A percentile compares a stretch with the other conserved stretches of the same genome.
These are phyloP conservation scores for Arthrobotrys megalospora DNA, from an alignment of 2,329 filamentous ascomycete species.

Conservation along the genomic window DNA sequence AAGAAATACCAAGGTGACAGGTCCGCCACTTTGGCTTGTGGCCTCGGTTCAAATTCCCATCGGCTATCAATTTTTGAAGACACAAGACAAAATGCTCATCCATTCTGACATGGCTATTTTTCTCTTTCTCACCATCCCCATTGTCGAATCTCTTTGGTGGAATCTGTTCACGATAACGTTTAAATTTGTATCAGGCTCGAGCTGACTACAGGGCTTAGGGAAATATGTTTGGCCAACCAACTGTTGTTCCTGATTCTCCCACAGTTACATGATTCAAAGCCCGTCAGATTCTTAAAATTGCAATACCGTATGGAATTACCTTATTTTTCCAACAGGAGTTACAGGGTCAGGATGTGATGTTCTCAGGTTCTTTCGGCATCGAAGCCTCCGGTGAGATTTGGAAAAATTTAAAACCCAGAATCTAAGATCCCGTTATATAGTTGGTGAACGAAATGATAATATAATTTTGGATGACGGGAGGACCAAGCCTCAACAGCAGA, in stretches of 20 bases:
- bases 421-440: conserved; percentile 1
- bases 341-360: not conserved
- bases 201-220: conserved; percentile 39
- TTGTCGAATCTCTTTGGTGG: not conserved
- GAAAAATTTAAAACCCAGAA: not conserved
- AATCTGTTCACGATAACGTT: conserved; percentile 5
- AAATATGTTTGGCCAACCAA: conserved; percentile 44
- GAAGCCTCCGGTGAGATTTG: conserved; percentile 35
- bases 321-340: not conserved
- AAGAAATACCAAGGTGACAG: conserved; percentile 40
- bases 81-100: conserved; percentile 14
- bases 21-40: conserved; percentile 33
- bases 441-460: conserved; percentile 8
- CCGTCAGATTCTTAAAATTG: conserved; percentile 23
- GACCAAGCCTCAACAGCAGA: conserved; percentile 14
- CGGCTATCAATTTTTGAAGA: conserved; percentile 40
- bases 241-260: conserved; percentile 2
- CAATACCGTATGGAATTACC: not conserved
- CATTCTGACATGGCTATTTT: conserved; percentile 11
- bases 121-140: not conserved
- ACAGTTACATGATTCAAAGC: conserved; percentile 1
- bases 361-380: conserved; percentile 2
- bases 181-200: conserved; percentile 21
- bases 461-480: conserved; percentile 15
- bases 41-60: conserved; percentile 61